These are phyloP conservation scores for Phytophthora litchii DNA, from an alignment of 352 stramenopile species.

Conservation along the genomic window DNA sequence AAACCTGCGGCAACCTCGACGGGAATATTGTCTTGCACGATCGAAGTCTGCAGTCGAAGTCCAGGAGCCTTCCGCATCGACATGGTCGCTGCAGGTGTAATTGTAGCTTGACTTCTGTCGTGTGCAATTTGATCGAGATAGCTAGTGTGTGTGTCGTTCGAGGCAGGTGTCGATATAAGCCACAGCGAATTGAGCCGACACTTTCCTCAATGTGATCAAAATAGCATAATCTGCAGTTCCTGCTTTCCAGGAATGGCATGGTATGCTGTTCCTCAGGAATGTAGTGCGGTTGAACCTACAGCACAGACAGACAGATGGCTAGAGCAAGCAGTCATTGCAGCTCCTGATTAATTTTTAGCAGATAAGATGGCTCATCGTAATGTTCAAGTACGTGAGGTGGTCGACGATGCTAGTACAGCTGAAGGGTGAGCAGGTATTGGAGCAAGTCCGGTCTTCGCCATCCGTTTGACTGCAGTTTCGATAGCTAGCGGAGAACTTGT, in stretches of 20 bases:
- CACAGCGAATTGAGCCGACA: neutral
- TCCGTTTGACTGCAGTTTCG: constrained; percentile 57
- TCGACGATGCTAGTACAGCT: constrained; percentile 84
- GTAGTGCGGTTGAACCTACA: constrained; percentile 15
- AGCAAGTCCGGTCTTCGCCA: constrained; percentile 74
- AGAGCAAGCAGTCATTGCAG: constrained; percentile 15
- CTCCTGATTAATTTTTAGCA: constrained; percentile 53
- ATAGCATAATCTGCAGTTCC: constrained; percentile 19
- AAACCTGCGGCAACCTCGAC: constrained; percentile 66
- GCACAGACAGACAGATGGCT: neutral
- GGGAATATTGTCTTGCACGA: constrained; percentile 89
- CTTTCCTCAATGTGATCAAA: constrained; percentile 28
- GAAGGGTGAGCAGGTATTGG: constrained; percentile 73
- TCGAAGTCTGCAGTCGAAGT: constrained; percentile 61
- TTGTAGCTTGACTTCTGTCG: neutral
- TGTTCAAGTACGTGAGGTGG: constrained; percentile 88
- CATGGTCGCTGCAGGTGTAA: constrained; percentile 6
- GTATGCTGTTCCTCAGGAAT: constrained; percentile 17
- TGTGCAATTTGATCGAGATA: neutral
- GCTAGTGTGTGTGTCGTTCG: constrained; percentile 8
- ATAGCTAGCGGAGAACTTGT: constrained; percentile 74
- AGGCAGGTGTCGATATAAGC: constrained; percentile 23
- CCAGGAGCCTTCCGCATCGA: constrained; percentile 63
- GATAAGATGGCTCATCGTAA: constrained; percentile 88
- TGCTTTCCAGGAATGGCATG: constrained; percentile 22